These are phyloP conservation scores for Phytophthora melonis DNA, from an alignment of 352 stramenopile genomes.

Conservation along the genomic window DNA sequence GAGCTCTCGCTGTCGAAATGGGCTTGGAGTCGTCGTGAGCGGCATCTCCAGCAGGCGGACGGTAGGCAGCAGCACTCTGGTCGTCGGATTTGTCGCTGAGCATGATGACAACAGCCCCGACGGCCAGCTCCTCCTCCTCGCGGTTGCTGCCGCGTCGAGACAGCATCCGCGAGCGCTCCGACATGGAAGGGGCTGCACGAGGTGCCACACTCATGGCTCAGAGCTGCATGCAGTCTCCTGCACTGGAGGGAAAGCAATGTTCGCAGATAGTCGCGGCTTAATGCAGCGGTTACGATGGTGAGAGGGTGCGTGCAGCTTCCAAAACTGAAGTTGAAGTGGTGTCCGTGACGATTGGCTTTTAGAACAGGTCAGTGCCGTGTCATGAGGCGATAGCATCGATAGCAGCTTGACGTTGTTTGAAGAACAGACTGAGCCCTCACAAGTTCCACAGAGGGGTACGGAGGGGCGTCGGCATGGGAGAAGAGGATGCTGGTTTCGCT, in stretches of 20 bases:
- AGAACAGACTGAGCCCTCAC: too few species aligned
- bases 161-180: conserved; percentile 9
- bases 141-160: conserved; percentile 14
- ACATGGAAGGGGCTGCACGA: conserved; percentile 17
- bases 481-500: not conserved
- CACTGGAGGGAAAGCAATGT: not conserved
- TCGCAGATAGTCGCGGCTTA: conserved; percentile 1
- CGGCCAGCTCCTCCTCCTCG: conserved; percentile 22
- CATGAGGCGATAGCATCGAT: too few species aligned
- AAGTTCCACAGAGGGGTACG: too few species aligned
- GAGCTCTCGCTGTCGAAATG: conserved; percentile 3
- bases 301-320: conserved; percentile 12
- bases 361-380: too few species aligned
- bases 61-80: conserved; percentile 20
- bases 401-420: too few species aligned
- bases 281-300: conserved; percentile 21
- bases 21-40: conserved; percentile 15
- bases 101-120: conserved; percentile 33
- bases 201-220: conserved; percentile 35
- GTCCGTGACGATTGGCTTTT: not conserved
- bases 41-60: not conserved
- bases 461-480: not conserved
- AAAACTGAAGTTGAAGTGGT: conserved; percentile 9
- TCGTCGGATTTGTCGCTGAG: conserved; percentile 18
- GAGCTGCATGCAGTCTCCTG: too few species aligned